Conservation (phyloP, 345 rosid species). For the Salix caprea region DNA sequence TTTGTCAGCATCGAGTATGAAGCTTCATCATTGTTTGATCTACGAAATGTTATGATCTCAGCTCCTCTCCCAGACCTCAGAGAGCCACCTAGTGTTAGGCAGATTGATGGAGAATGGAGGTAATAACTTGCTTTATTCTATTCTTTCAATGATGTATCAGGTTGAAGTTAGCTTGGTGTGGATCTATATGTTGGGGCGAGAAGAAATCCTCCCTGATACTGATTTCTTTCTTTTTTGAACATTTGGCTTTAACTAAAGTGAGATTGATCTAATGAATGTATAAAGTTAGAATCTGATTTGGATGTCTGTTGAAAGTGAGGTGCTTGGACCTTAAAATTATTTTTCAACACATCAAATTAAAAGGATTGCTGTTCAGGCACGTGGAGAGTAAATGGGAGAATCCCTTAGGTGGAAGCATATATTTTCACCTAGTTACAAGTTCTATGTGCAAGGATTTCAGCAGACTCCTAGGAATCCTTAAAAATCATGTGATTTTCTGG, state of each 20-base stretch:
- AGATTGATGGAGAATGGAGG: constrained; percentile 99
- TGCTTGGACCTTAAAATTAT: neutral
- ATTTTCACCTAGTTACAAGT: neutral
- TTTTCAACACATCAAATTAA: neutral
- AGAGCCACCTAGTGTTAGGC: constrained; percentile 77
- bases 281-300: neutral
- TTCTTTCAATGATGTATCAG: neutral
- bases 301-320: neutral
- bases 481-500: neutral
- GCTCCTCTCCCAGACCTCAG: constrained; percentile 95
- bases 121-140: constrained; percentile 16
- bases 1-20: constrained; percentile 96
- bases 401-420: neutral
- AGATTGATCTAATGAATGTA: neutral
- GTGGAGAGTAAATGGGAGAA: neutral
- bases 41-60: constrained; percentile 71
- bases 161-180: neutral
- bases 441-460: neutral
- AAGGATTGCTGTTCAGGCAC: neutral
- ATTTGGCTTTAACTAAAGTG: neutral
- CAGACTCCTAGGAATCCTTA: neutral
- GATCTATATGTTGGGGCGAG: neutral
- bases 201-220: neutral
- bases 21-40: constrained; percentile 89
- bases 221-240: neutral